A percentile compares a stretch with the other conserved stretches of the same genome.
phyloP scores from a whole-genome alignment of 2,329 filamentous ascomycete genomes.

The Colletotrichum orchidophilum region DNA sequence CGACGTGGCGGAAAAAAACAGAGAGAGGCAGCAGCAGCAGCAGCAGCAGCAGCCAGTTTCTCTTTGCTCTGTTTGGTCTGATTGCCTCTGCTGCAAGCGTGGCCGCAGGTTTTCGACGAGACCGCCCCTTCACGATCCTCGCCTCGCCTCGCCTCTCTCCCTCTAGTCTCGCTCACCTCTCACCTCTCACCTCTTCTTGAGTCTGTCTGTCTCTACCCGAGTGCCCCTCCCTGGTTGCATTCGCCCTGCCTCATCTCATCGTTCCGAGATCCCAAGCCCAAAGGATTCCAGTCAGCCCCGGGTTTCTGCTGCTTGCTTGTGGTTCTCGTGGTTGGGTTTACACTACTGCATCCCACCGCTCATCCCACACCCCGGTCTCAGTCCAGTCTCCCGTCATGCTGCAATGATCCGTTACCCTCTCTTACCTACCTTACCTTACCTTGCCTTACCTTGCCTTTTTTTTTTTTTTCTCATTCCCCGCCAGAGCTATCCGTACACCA shows the following conservation, averaged over 20 bases:
- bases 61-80: neutral
- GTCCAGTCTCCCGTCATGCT: constrained; percentile 12
- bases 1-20: constrained; percentile 31
- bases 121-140: constrained; percentile 23
- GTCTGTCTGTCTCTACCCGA: neutral
- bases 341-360: constrained; percentile 16
- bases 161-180: neutral
- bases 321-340: neutral
- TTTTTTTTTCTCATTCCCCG: constrained; percentile 4
- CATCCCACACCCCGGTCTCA: constrained; percentile 17
- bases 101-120: constrained; percentile 21
- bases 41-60: too few relatives aligned
- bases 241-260: constrained; percentile 5
- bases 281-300: constrained; percentile 2
- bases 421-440: neutral
- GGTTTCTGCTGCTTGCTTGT: neutral
- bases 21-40: neutral
- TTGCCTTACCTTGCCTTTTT: neutral
- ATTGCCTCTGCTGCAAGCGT: neutral
- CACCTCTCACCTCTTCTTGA: neutral
- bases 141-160: neutral
- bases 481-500: constrained; percentile 19
- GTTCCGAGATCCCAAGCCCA: neutral
- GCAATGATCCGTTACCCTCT: constrained; percentile 22
- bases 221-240: neutral